phyloP scores from a whole-genome alignment of 1,139 yeast genomes.

The Saccharomycopsis hybrid region DNA sequence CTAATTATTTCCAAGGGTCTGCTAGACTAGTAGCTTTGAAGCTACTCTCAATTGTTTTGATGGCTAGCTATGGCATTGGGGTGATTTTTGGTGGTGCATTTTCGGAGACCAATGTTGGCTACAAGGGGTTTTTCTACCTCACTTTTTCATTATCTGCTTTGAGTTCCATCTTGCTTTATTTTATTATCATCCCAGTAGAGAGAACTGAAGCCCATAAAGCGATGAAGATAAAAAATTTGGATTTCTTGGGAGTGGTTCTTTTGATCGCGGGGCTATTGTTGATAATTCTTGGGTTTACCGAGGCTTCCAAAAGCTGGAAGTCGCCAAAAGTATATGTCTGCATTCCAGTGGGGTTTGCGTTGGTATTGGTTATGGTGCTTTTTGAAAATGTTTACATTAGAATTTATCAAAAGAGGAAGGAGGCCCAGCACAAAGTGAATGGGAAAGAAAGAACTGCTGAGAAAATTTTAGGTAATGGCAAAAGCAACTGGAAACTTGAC shows the following conservation, averaged over 20 bases:
- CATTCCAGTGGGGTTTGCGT: conserved; percentile 26
- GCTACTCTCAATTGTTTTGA: conserved; percentile 26
- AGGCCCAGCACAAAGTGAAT: too few species aligned
- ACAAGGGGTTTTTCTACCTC: conserved; percentile 29
- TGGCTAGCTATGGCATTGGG: conserved; percentile 29
- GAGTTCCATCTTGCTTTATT: conserved; percentile 22
- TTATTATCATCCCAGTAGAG: conserved; percentile 27
- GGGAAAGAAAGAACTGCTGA: too few species aligned
- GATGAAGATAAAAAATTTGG: conserved; percentile 25
- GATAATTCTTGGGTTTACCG: conserved; percentile 27
- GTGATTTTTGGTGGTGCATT: conserved; percentile 33
- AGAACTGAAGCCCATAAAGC: conserved; percentile 24
- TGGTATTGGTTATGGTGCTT: conserved; percentile 23
- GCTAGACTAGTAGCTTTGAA: conserved; percentile 27
- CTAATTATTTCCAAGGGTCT: conserved; percentile 29
- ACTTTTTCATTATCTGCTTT: conserved; percentile 26
- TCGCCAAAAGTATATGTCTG: conserved; percentile 26
- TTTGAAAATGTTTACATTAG: conserved; percentile 21
- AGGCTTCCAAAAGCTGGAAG: conserved; percentile 27
- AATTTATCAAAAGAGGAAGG: conserved; percentile 1
- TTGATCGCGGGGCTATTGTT: conserved; percentile 29
- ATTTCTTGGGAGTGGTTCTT: conserved; percentile 27
- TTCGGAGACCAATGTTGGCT: conserved; percentile 28
- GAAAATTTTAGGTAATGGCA: too few species aligned
- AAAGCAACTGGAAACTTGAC: too few species aligned